A percentile compares a stretch with the other conserved stretches of the same genome.
phyloP scores from a whole-genome alignment of 805 yeast species.

The Pichia scutulata region DNA sequence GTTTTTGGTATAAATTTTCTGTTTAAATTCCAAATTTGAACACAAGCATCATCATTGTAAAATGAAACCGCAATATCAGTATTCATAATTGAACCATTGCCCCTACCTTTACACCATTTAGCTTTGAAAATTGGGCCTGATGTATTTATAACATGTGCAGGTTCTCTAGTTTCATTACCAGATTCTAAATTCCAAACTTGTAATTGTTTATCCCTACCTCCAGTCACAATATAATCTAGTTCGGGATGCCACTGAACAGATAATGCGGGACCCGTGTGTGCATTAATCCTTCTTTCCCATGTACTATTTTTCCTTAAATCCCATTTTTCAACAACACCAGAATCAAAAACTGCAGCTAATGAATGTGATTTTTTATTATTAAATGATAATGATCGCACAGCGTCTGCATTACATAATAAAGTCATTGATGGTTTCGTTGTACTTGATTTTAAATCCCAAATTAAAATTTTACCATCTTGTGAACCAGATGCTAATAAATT shows the following conservation, averaged over 20 bases:
- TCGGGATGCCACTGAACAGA: conserved; percentile 86
- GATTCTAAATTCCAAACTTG: conserved; percentile 64
- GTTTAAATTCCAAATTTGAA: conserved; percentile 61
- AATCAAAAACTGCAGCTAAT: conserved; percentile 77
- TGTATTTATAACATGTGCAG: conserved; percentile 66
- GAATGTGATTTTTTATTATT: conserved; percentile 45
- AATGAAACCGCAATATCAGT: conserved; percentile 71
- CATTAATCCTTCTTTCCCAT: conserved; percentile 67
- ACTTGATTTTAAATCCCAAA: conserved; percentile 62
- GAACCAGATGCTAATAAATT: conserved; percentile 53
- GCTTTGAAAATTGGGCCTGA: conserved; percentile 76
- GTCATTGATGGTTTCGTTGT: conserved; percentile 40
- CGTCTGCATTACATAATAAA: conserved; percentile 61
- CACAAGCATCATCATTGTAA: conserved; percentile 61
- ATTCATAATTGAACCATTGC: conserved; percentile 35
- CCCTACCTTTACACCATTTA: conserved; percentile 51
- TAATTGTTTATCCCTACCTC: conserved; percentile 83
- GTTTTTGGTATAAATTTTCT: conserved; percentile 67
- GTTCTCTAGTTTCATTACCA: conserved; percentile 35
- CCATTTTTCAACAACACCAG: conserved; percentile 81
- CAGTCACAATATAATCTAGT: conserved; percentile 73
- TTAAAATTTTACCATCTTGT: conserved; percentile 69
- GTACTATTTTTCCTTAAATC: conserved; percentile 65
- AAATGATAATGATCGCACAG: conserved; percentile 50
- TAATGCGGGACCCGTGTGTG: conserved; percentile 88